These are phyloP conservation scores for Pythium grandisporangium DNA, from an alignment of 352 stramenopile species.

Conservation along the genomic window DNA sequence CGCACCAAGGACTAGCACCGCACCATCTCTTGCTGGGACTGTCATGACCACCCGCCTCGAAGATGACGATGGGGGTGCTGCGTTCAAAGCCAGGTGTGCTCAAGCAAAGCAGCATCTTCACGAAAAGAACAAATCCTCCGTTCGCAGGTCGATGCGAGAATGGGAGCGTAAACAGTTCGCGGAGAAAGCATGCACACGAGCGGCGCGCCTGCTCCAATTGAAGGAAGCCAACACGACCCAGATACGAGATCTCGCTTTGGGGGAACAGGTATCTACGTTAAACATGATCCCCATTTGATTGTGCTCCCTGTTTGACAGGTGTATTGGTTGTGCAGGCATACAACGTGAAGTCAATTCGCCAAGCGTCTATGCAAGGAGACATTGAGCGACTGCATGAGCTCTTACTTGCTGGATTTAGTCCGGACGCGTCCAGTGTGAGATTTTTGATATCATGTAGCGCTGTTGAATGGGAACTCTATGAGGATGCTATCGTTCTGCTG, in stretches of 20 bases:
- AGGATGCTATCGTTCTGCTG: not conserved
- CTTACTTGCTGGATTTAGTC: conserved; percentile 36
- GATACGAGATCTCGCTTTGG: not conserved
- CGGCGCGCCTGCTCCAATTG: not conserved
- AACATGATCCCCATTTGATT: not conserved
- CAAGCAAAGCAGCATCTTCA: no score
- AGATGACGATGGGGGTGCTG: no score
- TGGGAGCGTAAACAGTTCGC: not conserved
- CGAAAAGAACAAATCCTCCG: no score
- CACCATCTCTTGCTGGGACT: no score
- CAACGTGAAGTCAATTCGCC: conserved; percentile 57
- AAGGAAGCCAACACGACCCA: not conserved
- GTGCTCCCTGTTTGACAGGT: no score
- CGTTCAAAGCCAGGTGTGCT: no score
- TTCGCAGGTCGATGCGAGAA: not conserved
- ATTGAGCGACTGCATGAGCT: conserved; percentile 32
- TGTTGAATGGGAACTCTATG: no score
- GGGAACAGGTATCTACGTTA: not conserved
- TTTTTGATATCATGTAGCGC: not conserved
- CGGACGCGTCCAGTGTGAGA: conserved; percentile 45
- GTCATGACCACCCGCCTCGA: no score
- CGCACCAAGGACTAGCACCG: no score
- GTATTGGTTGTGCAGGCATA: conserved; percentile 27
- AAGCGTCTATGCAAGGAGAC: conserved; percentile 53
- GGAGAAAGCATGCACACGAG: not conserved